Evolutionary conservation across 2,329 filamentous ascomycete species (phyloP), one percentile per base, ranked within the genome.

Genomic region (Aspergillus sp.): DNA sequence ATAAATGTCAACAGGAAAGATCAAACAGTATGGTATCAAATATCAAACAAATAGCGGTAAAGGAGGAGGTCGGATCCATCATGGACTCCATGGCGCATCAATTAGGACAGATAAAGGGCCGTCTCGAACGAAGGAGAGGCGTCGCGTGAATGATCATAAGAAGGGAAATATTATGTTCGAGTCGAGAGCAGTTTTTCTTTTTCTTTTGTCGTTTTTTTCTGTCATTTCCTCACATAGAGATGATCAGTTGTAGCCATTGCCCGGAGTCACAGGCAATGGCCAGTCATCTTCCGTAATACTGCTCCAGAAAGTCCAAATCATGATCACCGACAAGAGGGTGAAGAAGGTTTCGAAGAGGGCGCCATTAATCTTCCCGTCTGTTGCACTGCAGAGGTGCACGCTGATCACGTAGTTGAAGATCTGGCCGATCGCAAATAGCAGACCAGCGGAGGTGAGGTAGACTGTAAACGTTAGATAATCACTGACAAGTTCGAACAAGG

Each of bases 211-310:
- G 10, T 30, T 30, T 25, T 30, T 25, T 27, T 27, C 25, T 27
- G 25, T 27, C 25, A 9, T 27, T 9, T 30, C 9, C 25, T 12
- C 25, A 27, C 9, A 27, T 6, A 22, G 37, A 39, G 17, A 3
- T 27, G 41, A 38, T 38, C 52, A 66, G 48, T 60, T 66, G 57
- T 68, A 70, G 42, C 58, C 64, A 9, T 51, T 49, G 25, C 54
- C 49, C 38, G 53, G 37, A 43, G 45, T 15, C 41, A 61, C 51
- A 15, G 77, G 74, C 67, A 80, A 76, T 2, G 90, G 89, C 93
- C 93, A 98, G 74, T 96, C 91, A 62, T 98, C 93, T 71, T 98
- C 93, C 13, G 93, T 98, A 61, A 98, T 98, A 73, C 90, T 96
- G 42, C 90, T 95, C 93, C 93, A 98, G 76, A 98, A 98, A 49